Base-by-base conservation (phyloP, 768 basidiomycete genomes). In the Russula sp. region DNA sequence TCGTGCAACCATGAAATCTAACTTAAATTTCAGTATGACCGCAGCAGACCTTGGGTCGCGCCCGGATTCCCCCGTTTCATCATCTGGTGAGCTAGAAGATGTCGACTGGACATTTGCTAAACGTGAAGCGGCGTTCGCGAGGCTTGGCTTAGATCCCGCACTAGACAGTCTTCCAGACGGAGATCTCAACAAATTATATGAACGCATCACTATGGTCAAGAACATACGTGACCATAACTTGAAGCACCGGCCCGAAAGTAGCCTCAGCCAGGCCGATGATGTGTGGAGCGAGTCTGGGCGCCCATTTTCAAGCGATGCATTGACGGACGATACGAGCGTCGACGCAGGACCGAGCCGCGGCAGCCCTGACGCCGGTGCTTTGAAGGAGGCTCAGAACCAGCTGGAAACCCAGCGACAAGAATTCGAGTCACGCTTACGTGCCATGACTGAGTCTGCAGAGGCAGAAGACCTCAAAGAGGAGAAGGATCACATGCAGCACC, bases 31-130 rank as follows among this genome's bases (percentile, higher is more conserved):
- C 66, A 86, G 82, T 64, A 71, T 85, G 29, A 80, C 86, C 42
- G 87, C 86, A 45, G 78, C 76, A 7, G 91, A 93, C 62, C 69
- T 90, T 7, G 87, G 86, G 32, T 84, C 88, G 9, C 84, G 90
- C n/a, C 90, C 93, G 2, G 86, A 86, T 47, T 91, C 91, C 7
- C 87, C 89, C 3, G 76, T 81, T 1, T 85, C 85, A 13, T 88
- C 87, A 1, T 82, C 82, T 3, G 82, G 82, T 25, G 86, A 82
- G 58, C 78, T 83, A 32, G 79, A 73, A 32, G 88, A 92, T 65
- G 88, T 93, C 47, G 97, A 99, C 72, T 99, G 97, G 97, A 90
- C 85, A n/a, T 98, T 86, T 72, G 97, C 97, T 7, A 90, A 91
- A 71, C 83, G 94, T 8, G 97, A 99, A 74, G 94, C 94, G 6